Percentiles rank a stretch among this genome's conserved stretches.
Evolutionary conservation across 2,329 filamentous ascomycete species (phyloP).

Genomic region (Sarocladiaceae sp.): DNA sequence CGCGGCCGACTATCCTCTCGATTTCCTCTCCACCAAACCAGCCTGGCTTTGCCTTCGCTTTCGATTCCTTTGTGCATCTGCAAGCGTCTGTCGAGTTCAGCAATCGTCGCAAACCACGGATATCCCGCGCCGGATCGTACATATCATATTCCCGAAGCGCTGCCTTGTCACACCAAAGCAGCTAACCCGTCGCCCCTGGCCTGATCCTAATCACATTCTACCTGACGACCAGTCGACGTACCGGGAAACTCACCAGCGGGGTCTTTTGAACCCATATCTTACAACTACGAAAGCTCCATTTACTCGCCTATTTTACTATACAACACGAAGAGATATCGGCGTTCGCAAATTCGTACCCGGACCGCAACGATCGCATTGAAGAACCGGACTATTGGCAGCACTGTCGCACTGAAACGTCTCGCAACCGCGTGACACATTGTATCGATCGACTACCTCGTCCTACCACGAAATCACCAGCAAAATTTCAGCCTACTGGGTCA

Average conservation of each 20-base stretch:
- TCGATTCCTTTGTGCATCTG: neutral
- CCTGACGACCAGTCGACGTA: too few species aligned
- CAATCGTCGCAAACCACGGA: neutral
- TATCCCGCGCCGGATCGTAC: slow-evolving; percentile 1
- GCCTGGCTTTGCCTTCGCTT: neutral
- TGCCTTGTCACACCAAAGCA: neutral
- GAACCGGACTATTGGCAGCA: neutral
- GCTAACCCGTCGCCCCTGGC: neutral
- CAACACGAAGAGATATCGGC: neutral
- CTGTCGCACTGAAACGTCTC: slow-evolving; percentile 7
- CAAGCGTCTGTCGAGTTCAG: neutral
- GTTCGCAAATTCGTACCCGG: too few species aligned
- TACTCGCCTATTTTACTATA: too few species aligned
- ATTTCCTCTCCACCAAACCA: slow-evolving; percentile 2
- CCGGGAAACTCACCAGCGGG: too few species aligned
- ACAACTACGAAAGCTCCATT: too few species aligned
- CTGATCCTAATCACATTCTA: too few species aligned
- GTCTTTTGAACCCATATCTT: too few species aligned
- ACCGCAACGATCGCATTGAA: too few species aligned
- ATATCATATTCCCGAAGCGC: neutral
- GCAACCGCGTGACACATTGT: slow-evolving; percentile 1
- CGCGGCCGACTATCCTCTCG: neutral
- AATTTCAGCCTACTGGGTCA: neutral
- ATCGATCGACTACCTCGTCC: neutral
- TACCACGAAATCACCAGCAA: neutral